A percentile compares a stretch with the other conserved stretches of the same genome.
phyloP scores from a whole-genome alignment of 2,329 filamentous ascomycete species.

The Gliomastix tumulicola region DNA sequence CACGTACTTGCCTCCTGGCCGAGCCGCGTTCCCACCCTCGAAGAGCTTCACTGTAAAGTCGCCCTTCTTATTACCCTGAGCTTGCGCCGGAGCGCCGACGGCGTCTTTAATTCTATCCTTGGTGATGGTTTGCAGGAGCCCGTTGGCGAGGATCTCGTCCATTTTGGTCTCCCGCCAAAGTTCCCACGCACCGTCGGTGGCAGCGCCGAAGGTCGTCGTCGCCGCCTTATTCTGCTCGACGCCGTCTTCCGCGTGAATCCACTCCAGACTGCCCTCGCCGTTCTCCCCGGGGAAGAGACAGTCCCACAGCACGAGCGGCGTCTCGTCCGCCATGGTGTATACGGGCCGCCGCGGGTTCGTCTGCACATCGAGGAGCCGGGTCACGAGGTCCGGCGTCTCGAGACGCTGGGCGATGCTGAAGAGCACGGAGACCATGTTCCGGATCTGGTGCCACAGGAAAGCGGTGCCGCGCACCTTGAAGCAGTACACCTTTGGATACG shows the following conservation, averaged over 20 bases:
- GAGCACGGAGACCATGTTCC: slow-evolving; percentile 87
- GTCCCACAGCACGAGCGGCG: slow-evolving; percentile 91
- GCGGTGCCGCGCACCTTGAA: slow-evolving; percentile 86
- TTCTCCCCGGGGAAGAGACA: slow-evolving; percentile 67
- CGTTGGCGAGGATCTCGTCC: slow-evolving; percentile 76
- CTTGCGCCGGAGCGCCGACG: too few species aligned
- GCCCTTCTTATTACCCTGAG: slow-evolving; percentile 11
- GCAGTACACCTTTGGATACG: slow-evolving; percentile 66
- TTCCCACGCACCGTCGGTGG: slow-evolving; percentile 73
- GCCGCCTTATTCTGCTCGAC: slow-evolving; percentile 54
- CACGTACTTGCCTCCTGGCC: slow-evolving; percentile 45
- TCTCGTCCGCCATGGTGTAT: slow-evolving; percentile 87
- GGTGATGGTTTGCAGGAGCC: slow-evolving; percentile 62
- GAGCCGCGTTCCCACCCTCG: slow-evolving; percentile 46
- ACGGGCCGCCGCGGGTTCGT: slow-evolving; percentile 69
- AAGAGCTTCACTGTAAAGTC: slow-evolving; percentile 2
- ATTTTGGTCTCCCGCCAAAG: slow-evolving; percentile 81
- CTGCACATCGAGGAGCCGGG: slow-evolving; percentile 65
- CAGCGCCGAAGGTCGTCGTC: slow-evolving; percentile 34
- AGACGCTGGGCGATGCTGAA: slow-evolving; percentile 88
- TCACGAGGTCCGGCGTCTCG: slow-evolving; percentile 67
- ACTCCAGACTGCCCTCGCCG: slow-evolving; percentile 41
- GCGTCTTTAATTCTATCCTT: too few species aligned
- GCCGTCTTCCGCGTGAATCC: slow-evolving; percentile 73
- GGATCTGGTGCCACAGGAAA: slow-evolving; percentile 97